These are phyloP conservation scores for Lyophyllum shimeji DNA, from an alignment of 768 basidiomycete genomes.

Conservation along the genomic window DNA sequence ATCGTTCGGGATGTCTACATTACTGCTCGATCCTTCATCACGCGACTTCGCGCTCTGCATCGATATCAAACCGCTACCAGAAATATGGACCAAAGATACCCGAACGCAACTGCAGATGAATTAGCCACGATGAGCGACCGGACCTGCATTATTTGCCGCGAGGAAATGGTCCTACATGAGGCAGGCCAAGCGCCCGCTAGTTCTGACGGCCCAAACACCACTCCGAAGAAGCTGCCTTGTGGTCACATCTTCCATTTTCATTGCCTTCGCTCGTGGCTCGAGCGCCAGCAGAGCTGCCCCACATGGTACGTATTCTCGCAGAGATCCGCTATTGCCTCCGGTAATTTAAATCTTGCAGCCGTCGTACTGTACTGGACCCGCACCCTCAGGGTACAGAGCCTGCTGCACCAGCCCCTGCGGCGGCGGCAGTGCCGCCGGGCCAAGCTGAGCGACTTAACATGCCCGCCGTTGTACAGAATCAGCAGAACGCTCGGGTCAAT, in stretches of 20 bases:
- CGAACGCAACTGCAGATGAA: constrained; percentile 88
- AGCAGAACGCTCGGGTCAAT: constrained; percentile 38
- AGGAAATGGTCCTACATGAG: constrained; percentile 73
- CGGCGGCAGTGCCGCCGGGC: constrained; percentile 20
- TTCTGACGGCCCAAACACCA: constrained; percentile 83
- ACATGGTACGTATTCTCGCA: constrained; percentile 71
- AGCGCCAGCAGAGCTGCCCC: constrained; percentile 97
- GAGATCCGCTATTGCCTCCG: constrained; percentile 3
- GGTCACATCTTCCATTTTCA: constrained; percentile 99
- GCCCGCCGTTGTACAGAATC: constrained; percentile 28
- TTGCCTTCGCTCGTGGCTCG: constrained; percentile 95
- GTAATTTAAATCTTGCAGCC: constrained; percentile 42
- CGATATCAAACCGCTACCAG: constrained; percentile 92
- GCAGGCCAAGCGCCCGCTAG: constrained; percentile 27
- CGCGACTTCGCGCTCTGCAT: constrained; percentile 82
- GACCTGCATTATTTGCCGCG: constrained; percentile 97
- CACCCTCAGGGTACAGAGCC: constrained; percentile 31
- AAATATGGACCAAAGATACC: constrained; percentile 96
- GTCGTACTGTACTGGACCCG: constrained; percentile 72
- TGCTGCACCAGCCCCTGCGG: constrained; percentile 23
- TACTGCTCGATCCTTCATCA: constrained; percentile 89
- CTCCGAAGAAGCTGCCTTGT: constrained; percentile 95
- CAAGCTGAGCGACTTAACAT: constrained; percentile 30
- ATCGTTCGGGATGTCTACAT: constrained; percentile 97
- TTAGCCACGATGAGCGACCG: constrained; percentile 78